Conservation (phyloP, 139 green algal genomes). For the Pleodorina starrii region DNA sequence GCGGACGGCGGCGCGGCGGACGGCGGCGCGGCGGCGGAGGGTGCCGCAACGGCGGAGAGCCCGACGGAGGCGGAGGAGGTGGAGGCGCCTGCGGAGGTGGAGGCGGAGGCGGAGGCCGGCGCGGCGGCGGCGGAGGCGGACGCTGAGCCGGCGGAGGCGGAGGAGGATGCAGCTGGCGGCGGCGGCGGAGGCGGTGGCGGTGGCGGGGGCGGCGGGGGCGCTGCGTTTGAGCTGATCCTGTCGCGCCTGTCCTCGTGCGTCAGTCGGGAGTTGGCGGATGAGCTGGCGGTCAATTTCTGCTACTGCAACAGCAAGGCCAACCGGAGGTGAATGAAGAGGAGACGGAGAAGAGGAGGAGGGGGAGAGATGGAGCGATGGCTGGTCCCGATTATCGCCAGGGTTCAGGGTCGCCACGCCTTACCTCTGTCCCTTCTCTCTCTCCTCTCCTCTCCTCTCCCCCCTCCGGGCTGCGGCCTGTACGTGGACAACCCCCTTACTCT, state of each 20-base stretch:
- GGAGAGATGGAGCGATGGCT: background rate
- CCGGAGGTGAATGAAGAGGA: constrained; percentile 65
- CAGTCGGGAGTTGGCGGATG: constrained; percentile 84
- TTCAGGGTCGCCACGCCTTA: no score
- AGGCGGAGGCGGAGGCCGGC: constrained; percentile 41
- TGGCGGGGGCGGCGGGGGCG: constrained; percentile 25
- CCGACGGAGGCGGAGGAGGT: background rate
- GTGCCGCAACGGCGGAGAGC: background rate
- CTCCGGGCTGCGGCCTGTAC: no score
- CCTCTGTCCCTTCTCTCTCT: no score
- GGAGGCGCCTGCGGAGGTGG: no score
- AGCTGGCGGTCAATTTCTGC: constrained; percentile 91
- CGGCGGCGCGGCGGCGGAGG: background rate
- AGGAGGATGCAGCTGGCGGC: constrained; percentile 18
- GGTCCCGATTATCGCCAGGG: no score
- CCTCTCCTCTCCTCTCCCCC: no score
- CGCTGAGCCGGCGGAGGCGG: background rate
- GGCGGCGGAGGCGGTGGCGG: constrained; percentile 1
- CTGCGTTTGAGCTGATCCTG: constrained; percentile 81
- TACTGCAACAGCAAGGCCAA: constrained; percentile 88
- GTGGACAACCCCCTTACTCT: background rate
- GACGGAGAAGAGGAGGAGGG: background rate
- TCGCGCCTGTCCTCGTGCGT: constrained; percentile 78
- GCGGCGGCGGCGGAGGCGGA: background rate
- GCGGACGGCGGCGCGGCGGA: constrained; percentile 11